Evolutionary conservation across 1,284 basidiomycete genomes (phyloP), one percentile per base, ranked within the genome.

Genomic region (Cystobasidium slooffiae): DNA sequence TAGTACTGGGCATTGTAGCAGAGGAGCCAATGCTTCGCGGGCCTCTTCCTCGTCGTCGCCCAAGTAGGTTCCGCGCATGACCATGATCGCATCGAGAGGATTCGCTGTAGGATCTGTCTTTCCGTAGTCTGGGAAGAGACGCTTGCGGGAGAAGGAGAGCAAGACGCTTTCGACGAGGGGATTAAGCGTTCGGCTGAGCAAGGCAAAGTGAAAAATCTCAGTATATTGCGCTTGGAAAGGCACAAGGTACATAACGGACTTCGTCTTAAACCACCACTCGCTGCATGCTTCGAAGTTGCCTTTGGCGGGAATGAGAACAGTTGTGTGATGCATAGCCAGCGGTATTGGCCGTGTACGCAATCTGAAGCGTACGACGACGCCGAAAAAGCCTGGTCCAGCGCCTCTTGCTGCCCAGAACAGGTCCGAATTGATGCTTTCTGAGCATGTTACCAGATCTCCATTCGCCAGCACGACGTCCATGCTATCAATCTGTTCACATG

Each of bases 401-500:
- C 81, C 81, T 39, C 77, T 64, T 22, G 81, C 43, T 2, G 75
- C 81, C 81, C 80, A 81, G 12, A 80, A 74, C 5, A 81, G 75
- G 56, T 80, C 79, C 5, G 74, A 49, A 56, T 80, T 75, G 18
- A 74, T 51, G 0, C 43, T 62, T 51, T 78, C 75, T 4, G 76
- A 75, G n/a, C 76, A 80, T 37, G 76, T 77, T 63, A 80, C 70
- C 22, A 80, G 72, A 53, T 69, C 70, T 44, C 79, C 78, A 44
- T 80, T 74, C 24, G 81, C 78, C 3, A 81, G 74, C 22, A 81
- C 81, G n/a, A 81, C 75, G 39, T 80, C 79, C 9, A 79, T 77
- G 59, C 78, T 74, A 47, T 81, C 70, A 47, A 81, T 78, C 51
- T 66, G 75, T 58, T 81, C 80, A 47, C 79, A 76, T 16, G 79